phyloP scores from a whole-genome alignment of 1,284 basidiomycete genomes.

The Kwoniella shivajii region DNA sequence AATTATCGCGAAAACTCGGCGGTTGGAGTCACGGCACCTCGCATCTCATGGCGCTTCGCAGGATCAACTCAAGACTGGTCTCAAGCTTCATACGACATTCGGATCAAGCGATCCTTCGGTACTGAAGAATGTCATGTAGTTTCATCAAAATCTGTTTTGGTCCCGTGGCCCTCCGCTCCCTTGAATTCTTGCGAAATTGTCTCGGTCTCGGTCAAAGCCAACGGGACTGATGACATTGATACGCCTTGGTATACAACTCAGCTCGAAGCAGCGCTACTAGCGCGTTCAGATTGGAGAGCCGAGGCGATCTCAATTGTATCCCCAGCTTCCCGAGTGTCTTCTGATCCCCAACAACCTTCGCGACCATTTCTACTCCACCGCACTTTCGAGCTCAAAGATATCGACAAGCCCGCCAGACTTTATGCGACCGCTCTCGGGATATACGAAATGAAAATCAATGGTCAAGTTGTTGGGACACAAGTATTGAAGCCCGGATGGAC shows the following conservation, averaged over 20 bases:
- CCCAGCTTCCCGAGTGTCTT: conserved; percentile 5
- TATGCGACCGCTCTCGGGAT: conserved; percentile 43
- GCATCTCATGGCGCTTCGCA: conserved; percentile 13
- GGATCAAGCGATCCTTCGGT: background rate
- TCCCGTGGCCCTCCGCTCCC: conserved; percentile 28
- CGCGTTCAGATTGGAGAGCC: conserved; percentile 33
- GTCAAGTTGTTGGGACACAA: conserved; percentile 33
- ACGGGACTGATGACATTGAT: conserved; percentile 11
- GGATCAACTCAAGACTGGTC: conserved; percentile 9
- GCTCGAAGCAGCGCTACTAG: conserved; percentile 35
- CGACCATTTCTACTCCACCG: background rate
- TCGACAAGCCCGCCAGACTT: conserved; percentile 14
- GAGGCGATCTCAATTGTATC: conserved; percentile 8
- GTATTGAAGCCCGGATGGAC: conserved; percentile 44
- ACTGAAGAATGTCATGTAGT: conserved; percentile 3
- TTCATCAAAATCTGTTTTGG: conserved; percentile 9
- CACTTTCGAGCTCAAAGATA: background rate
- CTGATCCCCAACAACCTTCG: background rate
- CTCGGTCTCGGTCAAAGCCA: conserved; percentile 21
- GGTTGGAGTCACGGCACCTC: background rate
- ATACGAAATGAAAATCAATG: conserved; percentile 40
- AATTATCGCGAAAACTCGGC: background rate
- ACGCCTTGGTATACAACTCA: conserved; percentile 19
- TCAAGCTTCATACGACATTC: conserved; percentile 12
- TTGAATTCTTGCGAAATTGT: conserved; percentile 31